Evolutionary conservation across 441 rosid genomes (phyloP), one percentile per base, ranked within the genome.

Genomic region (Populus trichocarpa): DNA sequence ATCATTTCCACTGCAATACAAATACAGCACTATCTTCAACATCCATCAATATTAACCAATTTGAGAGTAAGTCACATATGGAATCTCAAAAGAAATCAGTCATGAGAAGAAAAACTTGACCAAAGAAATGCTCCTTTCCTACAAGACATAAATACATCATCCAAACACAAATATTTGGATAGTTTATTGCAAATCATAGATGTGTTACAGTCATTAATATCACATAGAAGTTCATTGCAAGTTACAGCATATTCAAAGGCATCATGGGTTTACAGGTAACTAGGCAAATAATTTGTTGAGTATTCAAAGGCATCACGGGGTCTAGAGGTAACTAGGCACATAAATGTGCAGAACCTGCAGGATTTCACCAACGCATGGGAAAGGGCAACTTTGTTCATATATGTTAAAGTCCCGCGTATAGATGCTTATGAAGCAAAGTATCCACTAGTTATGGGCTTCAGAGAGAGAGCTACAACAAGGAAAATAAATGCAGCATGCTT

Each of bases 1-100:
- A 69, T 93, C 98, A 74, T 88, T 86, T 81, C 89, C 97, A 89
- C 98, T 93, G 79, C 70, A 81, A 77, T 18, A 50, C 11, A 71
- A 78, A 73, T 4, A 79, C 36, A 78, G 7, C 6, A 46, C 0
- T 14, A 46, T 13, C 57, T 46, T 46, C 57, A 46, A 46, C 57
- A 4, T 14, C 57, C 20, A 46, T 46, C 18, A 46, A 5, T 46
- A 14, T 46, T 46, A 46, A 14, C 57, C 50, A 40, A 40, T 11
- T 40, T 4, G 14, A 3, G 50, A 40, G 16, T 3, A 1, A 11
- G 13, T 40, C 50, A 40, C 50, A 40, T 40, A 40, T 40, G 16
- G 50, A 40, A 46, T 46, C 57, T 46, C 57, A 14, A 46, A 46
- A 14, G 57, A 46, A 46, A 46, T 46, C 57, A 46, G 7, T 46